Base-by-base conservation (phyloP, 805 yeast genomes). In the Candida andamanensis region DNA sequence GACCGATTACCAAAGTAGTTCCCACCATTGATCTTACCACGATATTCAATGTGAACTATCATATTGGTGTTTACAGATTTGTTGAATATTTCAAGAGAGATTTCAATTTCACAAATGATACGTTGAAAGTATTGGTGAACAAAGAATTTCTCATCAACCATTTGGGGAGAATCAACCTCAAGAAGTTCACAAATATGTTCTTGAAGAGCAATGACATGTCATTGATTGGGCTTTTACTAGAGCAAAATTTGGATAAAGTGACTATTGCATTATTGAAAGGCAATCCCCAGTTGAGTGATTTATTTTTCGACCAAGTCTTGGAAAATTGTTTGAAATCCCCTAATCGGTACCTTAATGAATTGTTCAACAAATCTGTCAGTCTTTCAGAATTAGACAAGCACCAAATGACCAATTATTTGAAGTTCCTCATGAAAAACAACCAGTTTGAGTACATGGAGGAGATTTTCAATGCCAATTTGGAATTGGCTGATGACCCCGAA, bases 91-190 rank as follows among this genome's bases (percentile, higher is more conserved):
- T 61, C 37, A 37, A 40, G 8, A 47, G 49, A n/a, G 67, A 67
- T 0, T 50, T 46, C 23, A 46, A 47, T 6, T 65, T 65, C 44
- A 49, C 46, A 14, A 28, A 45, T 5, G 34, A 35, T 5, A 63
- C 70, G 3, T 58, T 68, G 60, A 41, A 37, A 3, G 47, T 54
- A 6, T 26, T 64, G 3, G 42, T 61, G 16, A 61, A 52, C 29
- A 45, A 49, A 16, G 44, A 45, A 10, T 61, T 63, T 31, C 43
- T 52, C 20, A 11, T 33, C 20, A 28, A 24, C n/a, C 13, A 28
- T 5, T 8, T 39, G 24, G 19, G 30, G 9, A 34, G 26, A 7
- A 8, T 34, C 2, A 32, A 41, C 15, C n/a, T 35, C 28, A 28
- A 20, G 10, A 31, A 29, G 17, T 38, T 38, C 25, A 28, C 36